Evolutionary conservation across 106 monocot genomes (phyloP), one percentile per base, ranked within the genome.

Genomic region (Phalaenopsis aphrodite): DNA sequence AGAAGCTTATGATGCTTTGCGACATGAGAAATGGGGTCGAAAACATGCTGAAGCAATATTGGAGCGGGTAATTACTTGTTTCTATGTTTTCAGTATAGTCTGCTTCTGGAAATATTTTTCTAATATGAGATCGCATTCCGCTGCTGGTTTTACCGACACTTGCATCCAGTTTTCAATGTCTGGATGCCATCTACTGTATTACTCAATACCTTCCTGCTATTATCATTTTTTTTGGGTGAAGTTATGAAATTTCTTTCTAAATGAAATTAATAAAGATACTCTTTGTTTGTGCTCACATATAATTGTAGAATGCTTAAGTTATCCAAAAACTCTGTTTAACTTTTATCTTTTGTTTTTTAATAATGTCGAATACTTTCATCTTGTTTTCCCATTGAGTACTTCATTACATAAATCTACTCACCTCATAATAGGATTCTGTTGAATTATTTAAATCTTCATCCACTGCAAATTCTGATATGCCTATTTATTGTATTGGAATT

Each of bases 1-100:
- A 88, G 99, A 99, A 88, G 82, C 95, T 83, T 85, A 89, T 82
- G 94, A 99, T 93, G 99, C 95, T 80, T 49, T 93, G 11, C 64
- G 86, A 7, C 99, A 99, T 91, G 99, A 99, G 83, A 85, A 83
- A 41, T 88, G 86, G 95, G 95, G 84, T 38, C 78, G 99, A 47
- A 90, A 86, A 39, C 89, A 93, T 77, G 85, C 94, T 15, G 95
- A 99, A 78, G 83, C 87, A 52, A 83, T 93, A 55, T 78, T 99
- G 72, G 89, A 91, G 80, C 82, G 90, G 85, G 98, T 98, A 89
- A 76, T 52, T 52, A 14, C 55, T 38, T 38, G 16, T 21, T 49
- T 56, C 12, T 23, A 14, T 4, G 39, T 61, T 11, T 76, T 57
- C 16, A 12, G 61, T 12, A 61, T 18, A 64, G 5, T 21, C 8